Conservation (phyloP, 2,329 filamentous ascomycete genomes). For the Nemania diffusa region DNA sequence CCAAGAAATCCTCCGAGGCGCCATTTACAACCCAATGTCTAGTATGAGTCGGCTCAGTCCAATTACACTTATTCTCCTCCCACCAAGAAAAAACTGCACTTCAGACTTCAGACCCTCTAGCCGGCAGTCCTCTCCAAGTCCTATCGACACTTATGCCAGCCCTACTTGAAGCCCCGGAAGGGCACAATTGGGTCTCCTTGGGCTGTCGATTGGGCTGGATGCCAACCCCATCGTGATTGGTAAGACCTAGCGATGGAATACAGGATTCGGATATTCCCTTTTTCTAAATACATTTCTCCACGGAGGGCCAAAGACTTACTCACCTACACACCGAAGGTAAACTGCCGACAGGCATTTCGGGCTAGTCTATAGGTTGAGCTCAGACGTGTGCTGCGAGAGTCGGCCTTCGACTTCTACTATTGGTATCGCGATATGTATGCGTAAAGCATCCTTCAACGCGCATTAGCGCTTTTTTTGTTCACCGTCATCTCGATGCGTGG, state of each 20-base stretch:
- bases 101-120: conserved; percentile 1
- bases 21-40: conserved; percentile 10
- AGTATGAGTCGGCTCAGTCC: conserved; percentile 17
- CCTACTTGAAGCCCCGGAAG: conserved; percentile 22
- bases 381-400: not conserved
- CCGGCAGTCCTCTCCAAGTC: conserved; percentile 7
- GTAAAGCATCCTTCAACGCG: conserved; percentile 14
- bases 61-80: conserved; percentile 20
- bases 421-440: conserved; percentile 9
- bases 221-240: conserved; percentile 11
- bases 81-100: conserved; percentile 24
- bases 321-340: conserved; percentile 32
- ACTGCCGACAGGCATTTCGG: conserved; percentile 25
- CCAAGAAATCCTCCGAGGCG: conserved; percentile 6
- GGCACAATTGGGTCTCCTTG: conserved; percentile 19
- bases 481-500: conserved; percentile 28
- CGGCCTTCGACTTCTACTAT: conserved; percentile 4
- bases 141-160: conserved; percentile 32
- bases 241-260: conserved; percentile 1
- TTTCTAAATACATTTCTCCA: conserved; percentile 1
- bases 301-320: conserved; percentile 4
- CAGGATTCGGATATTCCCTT: not conserved
- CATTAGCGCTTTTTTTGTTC: conserved; percentile 15
- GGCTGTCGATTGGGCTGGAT: conserved; percentile 13
- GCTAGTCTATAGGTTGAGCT: conserved; percentile 22